Conservation (phyloP, 257 asterid species). For the Fraxinus excelsior region DNA sequence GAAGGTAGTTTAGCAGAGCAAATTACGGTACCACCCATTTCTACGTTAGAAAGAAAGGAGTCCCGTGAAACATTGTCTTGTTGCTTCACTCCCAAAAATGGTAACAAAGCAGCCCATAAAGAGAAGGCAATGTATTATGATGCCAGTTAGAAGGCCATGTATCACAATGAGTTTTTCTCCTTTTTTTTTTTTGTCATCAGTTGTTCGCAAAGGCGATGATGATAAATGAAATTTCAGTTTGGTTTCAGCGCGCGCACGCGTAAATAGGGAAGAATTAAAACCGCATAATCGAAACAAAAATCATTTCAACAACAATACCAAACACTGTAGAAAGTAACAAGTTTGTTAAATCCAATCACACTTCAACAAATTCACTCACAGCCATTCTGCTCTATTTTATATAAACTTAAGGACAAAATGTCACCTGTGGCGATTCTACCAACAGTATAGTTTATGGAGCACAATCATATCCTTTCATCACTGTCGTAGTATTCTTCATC, state of each 20-base stretch:
- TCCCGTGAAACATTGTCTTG: no score
- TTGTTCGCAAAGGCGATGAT: no score
- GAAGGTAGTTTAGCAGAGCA: no score
- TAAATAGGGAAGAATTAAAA: background rate
- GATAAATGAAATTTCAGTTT: no score
- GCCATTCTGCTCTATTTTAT: background rate
- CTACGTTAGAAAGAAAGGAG: no score
- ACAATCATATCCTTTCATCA: constrained; percentile 31
- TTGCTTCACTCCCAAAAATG: no score
- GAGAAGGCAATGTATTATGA: no score
- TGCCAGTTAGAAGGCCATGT: no score
- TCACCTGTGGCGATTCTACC: background rate
- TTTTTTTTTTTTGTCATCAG: no score
- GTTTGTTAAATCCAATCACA: background rate
- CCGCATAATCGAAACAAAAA: background rate
- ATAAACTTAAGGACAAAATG: background rate
- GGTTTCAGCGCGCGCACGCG: background rate
- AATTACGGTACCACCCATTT: no score
- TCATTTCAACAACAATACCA: background rate
- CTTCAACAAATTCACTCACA: background rate
- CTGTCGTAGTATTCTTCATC: constrained; percentile 37
- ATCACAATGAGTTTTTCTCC: no score
- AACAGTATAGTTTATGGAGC: constrained; percentile 1
- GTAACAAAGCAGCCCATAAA: no score
- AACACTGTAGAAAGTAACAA: background rate